Conservation (phyloP, 2,329 filamentous ascomycete genomes). For the Sclerotinia trifoliorum region DNA sequence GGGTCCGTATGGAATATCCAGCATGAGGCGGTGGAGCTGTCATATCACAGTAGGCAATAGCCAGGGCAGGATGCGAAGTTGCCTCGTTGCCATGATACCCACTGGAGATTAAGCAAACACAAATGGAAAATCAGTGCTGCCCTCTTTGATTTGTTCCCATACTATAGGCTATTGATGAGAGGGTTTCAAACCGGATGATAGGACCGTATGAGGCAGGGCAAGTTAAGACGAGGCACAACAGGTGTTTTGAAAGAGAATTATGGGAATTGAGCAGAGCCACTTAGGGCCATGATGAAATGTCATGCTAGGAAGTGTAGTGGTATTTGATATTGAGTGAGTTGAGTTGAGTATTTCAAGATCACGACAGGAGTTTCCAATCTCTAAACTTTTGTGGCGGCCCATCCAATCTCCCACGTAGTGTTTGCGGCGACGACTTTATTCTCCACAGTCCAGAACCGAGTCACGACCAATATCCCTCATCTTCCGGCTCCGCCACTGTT, state of each 20-base stretch:
- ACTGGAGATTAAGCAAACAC: background rate
- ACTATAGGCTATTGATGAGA: background rate
- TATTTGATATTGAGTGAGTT: background rate
- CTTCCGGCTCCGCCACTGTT: constrained; percentile 23
- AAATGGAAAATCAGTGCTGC: no score
- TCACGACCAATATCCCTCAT: constrained; percentile 34
- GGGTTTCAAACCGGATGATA: background rate
- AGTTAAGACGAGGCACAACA: background rate
- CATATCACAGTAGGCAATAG: background rate
- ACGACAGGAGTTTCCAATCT: background rate
- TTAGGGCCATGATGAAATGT: background rate
- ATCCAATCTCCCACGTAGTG: background rate
- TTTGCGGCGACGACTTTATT: background rate
- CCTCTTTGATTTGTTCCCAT: background rate
- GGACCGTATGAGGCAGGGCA: background rate
- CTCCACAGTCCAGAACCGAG: no score
- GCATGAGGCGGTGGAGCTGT: background rate
- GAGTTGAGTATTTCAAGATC: background rate
- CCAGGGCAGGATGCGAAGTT: background rate
- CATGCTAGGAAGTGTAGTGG: background rate
- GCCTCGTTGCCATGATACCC: background rate
- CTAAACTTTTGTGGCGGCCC: background rate
- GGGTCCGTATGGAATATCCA: background rate
- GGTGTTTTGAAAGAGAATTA: background rate
- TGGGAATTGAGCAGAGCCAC: background rate